Conservation (phyloP, 148 eudicot genomes). For the Diospyros kaki region DNA sequence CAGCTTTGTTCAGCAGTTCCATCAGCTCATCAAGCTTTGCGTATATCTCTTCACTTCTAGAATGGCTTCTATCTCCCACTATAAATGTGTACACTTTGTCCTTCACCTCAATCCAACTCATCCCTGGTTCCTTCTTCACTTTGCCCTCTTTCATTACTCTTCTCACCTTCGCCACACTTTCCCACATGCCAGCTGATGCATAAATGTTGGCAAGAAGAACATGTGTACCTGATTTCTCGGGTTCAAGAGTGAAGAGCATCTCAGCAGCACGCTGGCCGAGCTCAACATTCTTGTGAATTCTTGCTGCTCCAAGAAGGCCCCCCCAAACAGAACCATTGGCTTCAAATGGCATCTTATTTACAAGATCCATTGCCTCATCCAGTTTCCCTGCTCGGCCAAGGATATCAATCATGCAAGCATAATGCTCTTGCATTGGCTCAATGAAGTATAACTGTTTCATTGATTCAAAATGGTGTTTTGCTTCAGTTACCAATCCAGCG, state of each 20-base stretch:
- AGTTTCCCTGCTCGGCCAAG: conserved; percentile 15
- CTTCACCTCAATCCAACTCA: conserved; percentile 22
- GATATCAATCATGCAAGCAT: conserved; percentile 18
- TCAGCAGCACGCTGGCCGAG: conserved; percentile 44
- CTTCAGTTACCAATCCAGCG: conserved; percentile 13
- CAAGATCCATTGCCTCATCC: conserved; percentile 13
- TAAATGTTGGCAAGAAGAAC: conserved; percentile 47
- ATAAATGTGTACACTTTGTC: conserved; percentile 13
- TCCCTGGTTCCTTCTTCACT: conserved; percentile 60
- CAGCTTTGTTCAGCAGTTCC: conserved; percentile 17
- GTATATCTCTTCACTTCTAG: conserved; percentile 12
- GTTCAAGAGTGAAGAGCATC: conserved; percentile 45
- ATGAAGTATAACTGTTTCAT: conserved; percentile 41
- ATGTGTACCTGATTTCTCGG: conserved; percentile 53
- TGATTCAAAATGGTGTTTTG: conserved; percentile 28
- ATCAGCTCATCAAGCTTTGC: conserved; percentile 16
- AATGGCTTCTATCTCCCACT: conserved; percentile 14
- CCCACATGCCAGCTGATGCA: conserved; percentile 63
- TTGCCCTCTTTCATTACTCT: conserved; percentile 43
- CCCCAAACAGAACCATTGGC: conserved; percentile 41
- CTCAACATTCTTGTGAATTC: conserved; percentile 47
- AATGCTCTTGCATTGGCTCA: conserved; percentile 44
- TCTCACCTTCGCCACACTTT: conserved; percentile 40
- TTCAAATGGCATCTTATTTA: conserved; percentile 14
- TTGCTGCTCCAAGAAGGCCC: conserved; percentile 50